Base-by-base conservation (phyloP, 805 yeast species). In the Zygosaccharomyces bailii region DNA sequence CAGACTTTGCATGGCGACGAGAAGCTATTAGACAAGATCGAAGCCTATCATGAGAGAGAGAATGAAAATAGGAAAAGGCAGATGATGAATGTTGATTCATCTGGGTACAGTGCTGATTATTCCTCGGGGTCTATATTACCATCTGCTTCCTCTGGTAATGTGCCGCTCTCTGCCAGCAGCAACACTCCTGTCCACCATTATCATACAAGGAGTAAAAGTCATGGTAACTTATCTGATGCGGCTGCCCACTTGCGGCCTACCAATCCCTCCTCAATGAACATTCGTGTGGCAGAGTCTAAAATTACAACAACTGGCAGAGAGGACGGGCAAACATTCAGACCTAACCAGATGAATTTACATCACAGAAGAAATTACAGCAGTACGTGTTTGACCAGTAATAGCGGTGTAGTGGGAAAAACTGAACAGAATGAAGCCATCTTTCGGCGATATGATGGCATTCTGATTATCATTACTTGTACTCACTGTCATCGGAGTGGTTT, bases 401-500 rank as follows among this genome's bases (percentile, higher is more conserved):
- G 84, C 44, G 84, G 85, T 0, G 66, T 76, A 1, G 53, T 69
- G 4, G 69, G 72, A 18, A 57, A 64, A 13, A 57, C 68, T 16
- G 70, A 70, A 2, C 51, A 65, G 13, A 63, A 66, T 38, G 63
- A 67, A 17, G 81, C 87, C 52, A 72, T 82, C 2, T 82, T 80
- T 55, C 70, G 80, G 49, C 62, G 88, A 48, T 76, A 82, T 4
- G 93, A 86, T 60, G 90, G 90, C 2, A 71, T 82, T 1, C 65
- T 83, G 16, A 88, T 86, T 2, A 71, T 80, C 39, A 70, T 86
- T 29, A 79, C 79, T 6, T 86, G 95, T 60, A 77, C 80, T 1
- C 75, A 73, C 40, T 86, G 95, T 63, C 74, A 70, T 8, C 63
- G 90, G 42, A 73, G 79, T 33, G 85, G 84, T 49, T 86, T 86